A percentile compares a stretch with the other conserved stretches of the same genome.
These are phyloP conservation scores for Naematelia aurantialba DNA, from an alignment of 768 basidiomycete genomes.

Conservation along the genomic window DNA sequence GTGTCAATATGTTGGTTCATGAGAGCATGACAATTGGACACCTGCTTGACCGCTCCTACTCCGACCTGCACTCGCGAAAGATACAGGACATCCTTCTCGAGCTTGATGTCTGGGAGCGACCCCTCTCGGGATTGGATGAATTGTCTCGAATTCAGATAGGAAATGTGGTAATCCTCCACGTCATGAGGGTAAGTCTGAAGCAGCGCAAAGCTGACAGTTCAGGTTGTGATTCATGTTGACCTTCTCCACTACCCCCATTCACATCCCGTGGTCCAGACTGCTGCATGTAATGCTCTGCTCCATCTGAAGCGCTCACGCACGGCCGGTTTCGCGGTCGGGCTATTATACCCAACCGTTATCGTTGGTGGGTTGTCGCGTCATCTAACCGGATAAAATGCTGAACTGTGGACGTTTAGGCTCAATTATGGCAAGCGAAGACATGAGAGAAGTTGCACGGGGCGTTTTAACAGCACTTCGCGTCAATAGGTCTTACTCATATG, in stretches of 20 bases:
- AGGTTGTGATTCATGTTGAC: conserved; percentile 15
- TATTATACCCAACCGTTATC: conserved; percentile 15
- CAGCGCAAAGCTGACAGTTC: not conserved
- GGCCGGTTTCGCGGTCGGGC: not conserved
- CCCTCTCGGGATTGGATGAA: not conserved
- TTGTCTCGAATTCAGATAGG: conserved; percentile 12
- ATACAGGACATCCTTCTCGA: conserved; percentile 18
- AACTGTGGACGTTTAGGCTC: conserved; percentile 8
- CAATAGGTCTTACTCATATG: conserved; percentile 9
- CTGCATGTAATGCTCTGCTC: conserved; percentile 5
- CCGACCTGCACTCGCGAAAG: conserved; percentile 10
- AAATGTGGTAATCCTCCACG: conserved; percentile 13
- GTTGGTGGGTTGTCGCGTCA: conserved; percentile 3
- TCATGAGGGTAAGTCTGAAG: conserved; percentile 10
- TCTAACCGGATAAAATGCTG: too few relatives aligned
- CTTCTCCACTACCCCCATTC: conserved; percentile 11
- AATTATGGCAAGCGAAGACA: conserved; percentile 7
- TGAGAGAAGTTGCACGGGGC: conserved; percentile 4
- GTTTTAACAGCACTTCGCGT: conserved; percentile 7
- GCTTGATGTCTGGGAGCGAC: conserved; percentile 17
- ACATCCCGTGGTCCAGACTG: conserved; percentile 9
- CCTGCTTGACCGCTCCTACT: conserved; percentile 3
- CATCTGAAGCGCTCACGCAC: conserved; percentile 2
- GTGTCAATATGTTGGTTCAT: conserved; percentile 20
- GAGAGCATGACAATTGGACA: conserved; percentile 7